phyloP scores from a whole-genome alignment of 2,329 filamentous ascomycete genomes.

The Alternaria sp. region DNA sequence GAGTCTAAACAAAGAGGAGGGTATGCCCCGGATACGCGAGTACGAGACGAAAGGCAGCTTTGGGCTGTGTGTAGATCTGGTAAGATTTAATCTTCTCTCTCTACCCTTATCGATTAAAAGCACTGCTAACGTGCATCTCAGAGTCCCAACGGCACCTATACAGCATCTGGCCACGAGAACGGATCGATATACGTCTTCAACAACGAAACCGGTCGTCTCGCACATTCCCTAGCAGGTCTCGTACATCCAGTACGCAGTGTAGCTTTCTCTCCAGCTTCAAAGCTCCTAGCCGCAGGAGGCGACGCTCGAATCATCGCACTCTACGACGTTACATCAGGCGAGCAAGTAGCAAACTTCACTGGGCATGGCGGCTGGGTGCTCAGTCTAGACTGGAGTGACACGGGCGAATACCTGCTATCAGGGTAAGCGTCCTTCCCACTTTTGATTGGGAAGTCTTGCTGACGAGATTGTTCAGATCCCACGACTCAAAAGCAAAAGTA shows the following conservation, averaged over 20 bases:
- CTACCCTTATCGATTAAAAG: neutral
- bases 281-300: slow-evolving; percentile 85
- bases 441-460: neutral
- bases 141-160: slow-evolving; percentile 80
- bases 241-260: slow-evolving; percentile 86
- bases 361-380: slow-evolving; percentile 89
- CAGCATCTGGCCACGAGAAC: slow-evolving; percentile 91
- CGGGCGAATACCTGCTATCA: slow-evolving; percentile 88
- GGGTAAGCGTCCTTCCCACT: slow-evolving; percentile 59
- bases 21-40: slow-evolving; percentile 72
- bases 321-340: slow-evolving; percentile 90
- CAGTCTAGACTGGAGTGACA: slow-evolving; percentile 89
- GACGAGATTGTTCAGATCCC: slow-evolving; percentile 62
- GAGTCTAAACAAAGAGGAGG: slow-evolving; percentile 65
- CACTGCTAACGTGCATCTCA: slow-evolving; percentile 37
- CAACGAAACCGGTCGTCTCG: slow-evolving; percentile 84
- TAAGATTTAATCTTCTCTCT: slow-evolving; percentile 43
- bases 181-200: slow-evolving; percentile 94
- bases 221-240: slow-evolving; percentile 85
- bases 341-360: slow-evolving; percentile 85
- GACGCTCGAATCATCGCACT: slow-evolving; percentile 88
- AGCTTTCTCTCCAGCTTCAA: slow-evolving; percentile 85
- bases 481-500: slow-evolving; percentile 94
- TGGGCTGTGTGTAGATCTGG: slow-evolving; percentile 84
- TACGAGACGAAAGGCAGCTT: slow-evolving; percentile 95